A percentile compares a stretch with the other conserved stretches of the same genome.
These are phyloP conservation scores for Westerdykella ornata DNA, from an alignment of 2,329 filamentous ascomycete genomes.

Conservation along the genomic window DNA sequence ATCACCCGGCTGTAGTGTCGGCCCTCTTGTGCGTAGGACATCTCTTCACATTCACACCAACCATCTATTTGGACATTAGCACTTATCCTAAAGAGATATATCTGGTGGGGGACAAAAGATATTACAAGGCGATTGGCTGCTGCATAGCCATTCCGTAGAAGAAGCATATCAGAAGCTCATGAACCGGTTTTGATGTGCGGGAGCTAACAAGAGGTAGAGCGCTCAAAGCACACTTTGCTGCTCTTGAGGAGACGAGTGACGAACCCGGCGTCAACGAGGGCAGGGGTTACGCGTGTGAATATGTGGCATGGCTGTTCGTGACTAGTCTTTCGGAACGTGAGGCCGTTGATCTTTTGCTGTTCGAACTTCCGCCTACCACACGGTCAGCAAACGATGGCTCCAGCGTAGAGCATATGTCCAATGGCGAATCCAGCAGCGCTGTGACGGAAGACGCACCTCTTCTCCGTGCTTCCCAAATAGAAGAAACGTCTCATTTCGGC, in stretches of 20 bases:
- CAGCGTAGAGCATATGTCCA: not conserved
- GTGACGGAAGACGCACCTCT: slow-evolving; percentile 21
- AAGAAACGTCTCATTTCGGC: slow-evolving; percentile 20
- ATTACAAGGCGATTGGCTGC: no score
- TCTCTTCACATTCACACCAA: not conserved
- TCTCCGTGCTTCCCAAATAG: slow-evolving; percentile 32
- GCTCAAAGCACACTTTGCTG: slow-evolving; percentile 66
- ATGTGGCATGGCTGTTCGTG: slow-evolving; percentile 73
- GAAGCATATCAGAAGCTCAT: no score
- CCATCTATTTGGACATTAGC: no score
- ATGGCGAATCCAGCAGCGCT: not conserved
- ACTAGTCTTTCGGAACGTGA: slow-evolving; percentile 65
- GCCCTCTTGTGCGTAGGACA: slow-evolving; percentile 58
- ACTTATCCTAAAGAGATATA: not conserved
- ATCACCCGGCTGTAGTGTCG: slow-evolving; percentile 64
- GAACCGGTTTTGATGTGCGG: not conserved
- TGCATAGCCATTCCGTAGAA: no score
- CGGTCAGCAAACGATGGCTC: slow-evolving; percentile 6
- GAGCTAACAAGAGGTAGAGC: slow-evolving; percentile 46
- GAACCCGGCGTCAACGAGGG: slow-evolving; percentile 61
- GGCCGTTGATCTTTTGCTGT: slow-evolving; percentile 66
- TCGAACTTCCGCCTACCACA: slow-evolving; percentile 55
- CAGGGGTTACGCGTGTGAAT: slow-evolving; percentile 68
- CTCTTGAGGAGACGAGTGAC: slow-evolving; percentile 50
- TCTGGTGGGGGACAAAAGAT: no score